Conservation (phyloP, 305 asterid species). For the Fraxinus angustifolia region DNA sequence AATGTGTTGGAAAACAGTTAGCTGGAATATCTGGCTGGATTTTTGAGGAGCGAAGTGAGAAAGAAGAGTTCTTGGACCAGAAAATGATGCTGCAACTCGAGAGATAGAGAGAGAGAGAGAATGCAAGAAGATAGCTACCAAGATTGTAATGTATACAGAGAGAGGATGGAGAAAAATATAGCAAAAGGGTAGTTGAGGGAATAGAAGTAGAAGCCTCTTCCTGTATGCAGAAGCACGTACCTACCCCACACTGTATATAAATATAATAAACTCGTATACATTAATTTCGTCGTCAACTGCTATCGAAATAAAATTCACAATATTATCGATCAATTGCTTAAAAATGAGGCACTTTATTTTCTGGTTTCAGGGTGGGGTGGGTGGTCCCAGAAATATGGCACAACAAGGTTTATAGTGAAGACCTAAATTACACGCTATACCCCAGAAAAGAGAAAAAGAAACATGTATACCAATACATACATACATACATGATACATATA, state of each 20-base stretch:
- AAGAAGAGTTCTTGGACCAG: constrained; percentile 40
- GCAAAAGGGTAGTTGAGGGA: constrained; percentile 54
- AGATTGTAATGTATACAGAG: constrained; percentile 9
- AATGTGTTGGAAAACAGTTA: constrained; percentile 45
- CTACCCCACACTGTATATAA: neutral
- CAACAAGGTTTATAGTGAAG: constrained; percentile 36
- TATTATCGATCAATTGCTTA: neutral
- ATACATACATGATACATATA: too few relatives aligned
- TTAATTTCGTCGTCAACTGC: neutral
- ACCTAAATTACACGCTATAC: constrained; percentile 31
- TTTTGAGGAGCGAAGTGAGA: constrained; percentile 33
- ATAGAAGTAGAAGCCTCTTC: constrained; percentile 25
- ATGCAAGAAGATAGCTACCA: constrained; percentile 34
- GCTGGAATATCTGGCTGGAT: constrained; percentile 26
- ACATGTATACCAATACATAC: neutral
- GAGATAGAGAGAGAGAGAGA: constrained; percentile 29
- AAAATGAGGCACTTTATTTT: neutral
- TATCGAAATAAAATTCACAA: neutral
- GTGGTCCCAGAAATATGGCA: constrained; percentile 20
- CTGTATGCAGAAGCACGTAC: neutral
- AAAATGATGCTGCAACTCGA: constrained; percentile 68
- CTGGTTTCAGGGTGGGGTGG: neutral
- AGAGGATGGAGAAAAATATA: constrained; percentile 19
- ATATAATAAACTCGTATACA: neutral
- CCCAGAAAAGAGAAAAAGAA: neutral